Conservation (phyloP, 2,329 filamentous ascomycete genomes). For the Fusarium pininemorale region DNA sequence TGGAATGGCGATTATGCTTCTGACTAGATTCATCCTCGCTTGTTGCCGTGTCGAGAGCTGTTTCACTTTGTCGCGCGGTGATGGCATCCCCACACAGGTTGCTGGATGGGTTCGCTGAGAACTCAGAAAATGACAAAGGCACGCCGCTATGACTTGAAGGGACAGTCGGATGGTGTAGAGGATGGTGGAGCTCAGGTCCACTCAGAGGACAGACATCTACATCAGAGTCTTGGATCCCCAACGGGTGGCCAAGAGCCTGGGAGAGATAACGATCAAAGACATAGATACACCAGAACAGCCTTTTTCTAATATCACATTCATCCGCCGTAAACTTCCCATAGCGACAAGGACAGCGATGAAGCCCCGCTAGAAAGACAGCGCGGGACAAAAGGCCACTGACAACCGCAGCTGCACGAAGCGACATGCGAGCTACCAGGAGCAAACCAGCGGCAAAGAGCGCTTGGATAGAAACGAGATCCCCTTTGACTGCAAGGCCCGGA, state of each 20-base stretch:
- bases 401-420: neutral
- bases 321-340: neutral
- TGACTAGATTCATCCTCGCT: neutral
- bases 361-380: neutral
- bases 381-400: neutral
- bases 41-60: neutral
- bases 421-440: neutral
- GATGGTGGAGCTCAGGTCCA: neutral
- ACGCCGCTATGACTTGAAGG: neutral
- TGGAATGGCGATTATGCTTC: neutral
- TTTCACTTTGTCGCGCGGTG: neutral
- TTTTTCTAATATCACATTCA: neutral
- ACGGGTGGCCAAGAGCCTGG: neutral
- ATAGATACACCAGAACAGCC: neutral
- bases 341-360: neutral
- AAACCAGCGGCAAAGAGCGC: neutral
- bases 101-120: neutral
- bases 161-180: neutral
- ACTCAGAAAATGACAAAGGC: neutral
- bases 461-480: neutral
- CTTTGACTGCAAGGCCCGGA: neutral
- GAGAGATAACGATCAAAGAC: neutral
- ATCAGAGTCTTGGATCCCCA: neutral
- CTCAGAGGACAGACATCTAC: neutral
- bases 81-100: neutral